These are phyloP conservation scores for Pseudogymnoascus sp. DNA, from an alignment of 2,329 filamentous ascomycete genomes.

Conservation along the genomic window DNA sequence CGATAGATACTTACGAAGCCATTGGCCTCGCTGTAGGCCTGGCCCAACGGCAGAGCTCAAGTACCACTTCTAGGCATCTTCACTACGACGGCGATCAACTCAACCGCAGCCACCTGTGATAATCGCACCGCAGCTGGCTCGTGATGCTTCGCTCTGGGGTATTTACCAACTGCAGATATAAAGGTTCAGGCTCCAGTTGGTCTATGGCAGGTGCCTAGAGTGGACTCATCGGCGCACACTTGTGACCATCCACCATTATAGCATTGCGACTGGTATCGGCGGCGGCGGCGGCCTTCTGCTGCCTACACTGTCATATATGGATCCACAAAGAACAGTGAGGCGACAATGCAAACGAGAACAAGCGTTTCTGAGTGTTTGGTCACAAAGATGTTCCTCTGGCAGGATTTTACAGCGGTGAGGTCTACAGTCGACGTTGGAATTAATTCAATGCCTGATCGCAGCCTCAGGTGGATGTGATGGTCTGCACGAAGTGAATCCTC, in stretches of 20 bases:
- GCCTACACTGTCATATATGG: background rate
- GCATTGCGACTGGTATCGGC: conserved; percentile 64
- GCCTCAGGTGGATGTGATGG: conserved; percentile 3
- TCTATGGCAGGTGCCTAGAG: background rate
- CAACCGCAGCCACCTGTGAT: background rate
- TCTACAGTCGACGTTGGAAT: conserved; percentile 1
- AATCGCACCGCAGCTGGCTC: background rate
- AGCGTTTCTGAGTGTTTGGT: background rate
- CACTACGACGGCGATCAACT: background rate
- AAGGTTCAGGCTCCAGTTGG: background rate
- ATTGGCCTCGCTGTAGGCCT: background rate
- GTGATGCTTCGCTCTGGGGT: background rate
- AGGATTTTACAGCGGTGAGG: background rate
- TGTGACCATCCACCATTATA: conserved; percentile 53
- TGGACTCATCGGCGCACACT: background rate
- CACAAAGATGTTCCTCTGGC: background rate
- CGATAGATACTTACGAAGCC: background rate
- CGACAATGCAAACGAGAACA: background rate
- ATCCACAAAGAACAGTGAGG: conserved; percentile 1
- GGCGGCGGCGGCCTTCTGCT: conserved; percentile 34
- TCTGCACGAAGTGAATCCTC: conserved; percentile 3
- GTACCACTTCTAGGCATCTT: background rate
- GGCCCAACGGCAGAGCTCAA: background rate
- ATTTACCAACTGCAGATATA: background rate
- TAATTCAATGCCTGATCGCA: conserved; percentile 7